A percentile compares a stretch with the other conserved stretches of the same genome.
These are phyloP conservation scores for Mycena leptocephala DNA, from an alignment of 768 basidiomycete species.

Conservation along the genomic window DNA sequence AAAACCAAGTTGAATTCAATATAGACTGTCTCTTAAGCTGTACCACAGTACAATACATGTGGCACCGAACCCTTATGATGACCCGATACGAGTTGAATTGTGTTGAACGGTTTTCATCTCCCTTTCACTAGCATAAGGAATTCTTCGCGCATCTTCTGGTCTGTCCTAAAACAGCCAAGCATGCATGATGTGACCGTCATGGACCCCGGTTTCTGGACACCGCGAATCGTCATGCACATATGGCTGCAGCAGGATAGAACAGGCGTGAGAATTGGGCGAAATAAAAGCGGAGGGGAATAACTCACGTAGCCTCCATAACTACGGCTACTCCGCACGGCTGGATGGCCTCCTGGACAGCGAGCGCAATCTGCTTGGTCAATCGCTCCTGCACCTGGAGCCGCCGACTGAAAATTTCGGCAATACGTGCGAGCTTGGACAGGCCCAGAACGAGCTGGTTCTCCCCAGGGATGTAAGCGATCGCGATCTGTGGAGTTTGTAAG, in stretches of 20 bases:
- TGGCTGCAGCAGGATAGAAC: constrained; percentile 74
- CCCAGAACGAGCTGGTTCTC: constrained; percentile 91
- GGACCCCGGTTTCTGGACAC: constrained; percentile 98
- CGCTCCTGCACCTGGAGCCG: constrained; percentile 98
- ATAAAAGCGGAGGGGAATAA: constrained; percentile 37
- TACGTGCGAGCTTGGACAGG: constrained; percentile 95
- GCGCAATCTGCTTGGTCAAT: constrained; percentile 96
- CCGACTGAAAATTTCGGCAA: constrained; percentile 97
- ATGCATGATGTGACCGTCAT: constrained; percentile 97
- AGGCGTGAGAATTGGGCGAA: constrained; percentile 27
- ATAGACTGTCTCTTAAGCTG: too few relatives aligned
- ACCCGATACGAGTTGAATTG: constrained; percentile 50
- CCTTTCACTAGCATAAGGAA: constrained; percentile 90
- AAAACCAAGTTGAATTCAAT: too few relatives aligned
- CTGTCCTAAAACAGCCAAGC: constrained; percentile 98
- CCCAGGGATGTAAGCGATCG: constrained; percentile 95
- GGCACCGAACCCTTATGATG: too few relatives aligned
- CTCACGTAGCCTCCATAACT: constrained; percentile 98
- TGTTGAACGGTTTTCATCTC: constrained; percentile 52
- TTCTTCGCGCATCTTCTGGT: constrained; percentile 98
- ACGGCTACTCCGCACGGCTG: constrained; percentile 98
- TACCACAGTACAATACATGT: too few relatives aligned
- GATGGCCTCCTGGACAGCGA: constrained; percentile 98
- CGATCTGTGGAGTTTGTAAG: constrained; percentile 73
- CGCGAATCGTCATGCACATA: constrained; percentile 99